Conservation (phyloP, 345 rosid species). For the Streptanthus diversifolius region DNA sequence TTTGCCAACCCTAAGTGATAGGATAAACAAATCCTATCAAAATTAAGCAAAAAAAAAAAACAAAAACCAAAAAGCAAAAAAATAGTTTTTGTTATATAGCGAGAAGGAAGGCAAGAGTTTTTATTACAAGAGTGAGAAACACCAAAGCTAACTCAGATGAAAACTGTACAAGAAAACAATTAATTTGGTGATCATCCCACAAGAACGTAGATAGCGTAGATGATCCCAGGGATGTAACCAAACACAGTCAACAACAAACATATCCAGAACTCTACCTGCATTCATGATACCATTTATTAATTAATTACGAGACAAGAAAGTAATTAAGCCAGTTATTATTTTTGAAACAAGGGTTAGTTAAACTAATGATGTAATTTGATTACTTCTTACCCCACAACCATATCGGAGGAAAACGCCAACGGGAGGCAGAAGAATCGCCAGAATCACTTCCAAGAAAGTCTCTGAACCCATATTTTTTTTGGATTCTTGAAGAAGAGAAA, state of each 20-base stretch:
- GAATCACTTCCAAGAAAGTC: slow-evolving; percentile 73
- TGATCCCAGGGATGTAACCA: slow-evolving; percentile 83
- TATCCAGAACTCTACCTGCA: slow-evolving; percentile 94
- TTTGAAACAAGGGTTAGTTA: no score
- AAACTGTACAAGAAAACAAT: slow-evolving; percentile 23
- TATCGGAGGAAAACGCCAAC: slow-evolving; percentile 94
- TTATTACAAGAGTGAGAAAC: slow-evolving; percentile 12
- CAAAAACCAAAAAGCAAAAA: background rate
- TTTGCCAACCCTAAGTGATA: background rate
- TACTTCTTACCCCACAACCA: slow-evolving; percentile 68
- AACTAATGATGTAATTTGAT: background rate
- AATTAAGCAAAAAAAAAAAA: no score
- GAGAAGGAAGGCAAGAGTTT: background rate
- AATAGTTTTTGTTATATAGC: background rate
- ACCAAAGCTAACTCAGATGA: slow-evolving; percentile 4
- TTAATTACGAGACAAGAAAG: background rate
- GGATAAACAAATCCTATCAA: background rate
- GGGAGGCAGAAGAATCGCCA: slow-evolving; percentile 86
- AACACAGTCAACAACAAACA: slow-evolving; percentile 64
- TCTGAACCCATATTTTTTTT: slow-evolving; percentile 58
- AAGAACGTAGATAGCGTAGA: slow-evolving; percentile 78
- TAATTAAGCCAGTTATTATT: no score
- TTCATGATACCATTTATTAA: background rate
- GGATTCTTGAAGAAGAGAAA: background rate
- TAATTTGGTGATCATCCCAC: slow-evolving; percentile 43